Percentiles rank a stretch among this genome's conserved stretches.
These are phyloP conservation scores for Perkinsus chesapeaki DNA, from an alignment of 169 alveolate species.

Conservation along the genomic window DNA sequence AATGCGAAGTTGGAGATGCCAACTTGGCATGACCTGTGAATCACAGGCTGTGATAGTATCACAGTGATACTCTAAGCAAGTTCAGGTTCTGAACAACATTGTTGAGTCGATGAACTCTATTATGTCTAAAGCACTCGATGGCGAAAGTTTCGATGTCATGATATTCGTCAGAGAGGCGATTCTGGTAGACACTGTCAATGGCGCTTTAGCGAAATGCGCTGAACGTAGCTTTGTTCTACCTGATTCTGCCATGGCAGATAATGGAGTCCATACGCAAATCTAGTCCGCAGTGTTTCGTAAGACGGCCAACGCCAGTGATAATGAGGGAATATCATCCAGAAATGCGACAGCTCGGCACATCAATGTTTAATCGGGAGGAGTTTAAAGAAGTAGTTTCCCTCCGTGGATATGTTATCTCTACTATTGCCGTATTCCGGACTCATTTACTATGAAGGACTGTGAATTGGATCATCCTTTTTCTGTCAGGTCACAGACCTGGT, in stretches of 20 bases:
- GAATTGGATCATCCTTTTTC: too few relatives aligned
- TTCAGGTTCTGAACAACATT: not conserved
- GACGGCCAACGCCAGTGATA: not conserved
- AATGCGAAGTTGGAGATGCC: too few relatives aligned
- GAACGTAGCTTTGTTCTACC: too few relatives aligned
- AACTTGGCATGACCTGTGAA: too few relatives aligned
- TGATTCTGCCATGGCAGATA: too few relatives aligned
- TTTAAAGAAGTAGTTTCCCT: not conserved
- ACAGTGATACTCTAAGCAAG: not conserved
- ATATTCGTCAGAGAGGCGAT: not conserved
- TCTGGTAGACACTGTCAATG: too few relatives aligned
- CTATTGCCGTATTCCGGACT: too few relatives aligned
- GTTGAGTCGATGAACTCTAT: not conserved
- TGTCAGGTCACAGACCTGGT: not conserved
- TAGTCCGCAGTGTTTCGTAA: not conserved
- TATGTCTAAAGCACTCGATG: not conserved
- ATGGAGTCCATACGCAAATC: not conserved
- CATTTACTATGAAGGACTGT: too few relatives aligned
- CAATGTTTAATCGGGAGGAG: not conserved
- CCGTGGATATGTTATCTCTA: too few relatives aligned
- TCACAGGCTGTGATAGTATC: not conserved
- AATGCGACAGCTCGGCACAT: not conserved
- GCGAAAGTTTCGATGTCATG: not conserved
- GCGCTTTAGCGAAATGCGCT: too few relatives aligned
- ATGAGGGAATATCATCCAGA: not conserved